These are phyloP conservation scores for Lomentospora prolificans DNA, from an alignment of 2,329 filamentous ascomycete genomes.

Conservation along the genomic window DNA sequence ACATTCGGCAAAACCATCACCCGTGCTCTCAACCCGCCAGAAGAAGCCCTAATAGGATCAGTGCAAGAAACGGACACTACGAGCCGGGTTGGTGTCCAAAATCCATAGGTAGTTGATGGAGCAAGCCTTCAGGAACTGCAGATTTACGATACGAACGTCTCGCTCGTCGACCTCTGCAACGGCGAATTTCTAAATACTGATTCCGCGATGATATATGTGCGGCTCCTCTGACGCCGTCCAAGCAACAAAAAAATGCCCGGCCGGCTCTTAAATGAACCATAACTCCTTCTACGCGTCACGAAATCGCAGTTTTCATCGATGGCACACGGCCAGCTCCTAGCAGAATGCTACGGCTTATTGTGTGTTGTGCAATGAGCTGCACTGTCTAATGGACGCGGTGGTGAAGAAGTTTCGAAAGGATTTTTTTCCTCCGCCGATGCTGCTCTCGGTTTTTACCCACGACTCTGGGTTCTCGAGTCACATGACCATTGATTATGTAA, in stretches of 20 bases:
- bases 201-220: slow-evolving; percentile 49
- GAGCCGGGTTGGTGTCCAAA: too few species aligned
- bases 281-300: slow-evolving; percentile 35
- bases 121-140: too few species aligned
- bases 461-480: background rate
- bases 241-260: slow-evolving; percentile 49
- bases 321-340: slow-evolving; percentile 16
- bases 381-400: slow-evolving; percentile 9
- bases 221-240: slow-evolving; percentile 79
- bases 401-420: slow-evolving; percentile 1
- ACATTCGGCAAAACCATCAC: too few species aligned
- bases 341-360: slow-evolving; percentile 7
- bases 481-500: background rate
- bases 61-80: too few species aligned
- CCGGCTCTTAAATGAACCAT: slow-evolving; percentile 63
- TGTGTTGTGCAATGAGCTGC: slow-evolving; percentile 7
- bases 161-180: too few species aligned
- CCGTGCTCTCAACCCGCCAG: too few species aligned
- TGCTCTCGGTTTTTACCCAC: background rate
- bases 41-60: too few species aligned
- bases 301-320: slow-evolving; percentile 49
- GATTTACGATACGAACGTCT: background rate
- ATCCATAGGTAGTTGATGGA: too few species aligned
- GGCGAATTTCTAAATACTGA: too few species aligned
- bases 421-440: background rate